Conservation (phyloP, 352 stramenopile genomes). For the Pythium oligandrum region DNA sequence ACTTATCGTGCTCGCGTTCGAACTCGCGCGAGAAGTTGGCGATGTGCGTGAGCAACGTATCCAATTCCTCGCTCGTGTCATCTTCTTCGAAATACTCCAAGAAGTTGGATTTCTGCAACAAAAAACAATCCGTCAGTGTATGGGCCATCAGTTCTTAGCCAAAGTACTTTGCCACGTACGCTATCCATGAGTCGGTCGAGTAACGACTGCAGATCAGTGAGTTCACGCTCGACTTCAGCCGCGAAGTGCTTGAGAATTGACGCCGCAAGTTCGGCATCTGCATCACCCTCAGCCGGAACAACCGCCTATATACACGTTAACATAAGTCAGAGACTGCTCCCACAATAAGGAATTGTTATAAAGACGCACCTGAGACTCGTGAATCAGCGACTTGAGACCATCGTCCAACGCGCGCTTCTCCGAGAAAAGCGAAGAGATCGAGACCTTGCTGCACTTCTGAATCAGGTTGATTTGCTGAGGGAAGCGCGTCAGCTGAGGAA, state of each 20-base stretch:
- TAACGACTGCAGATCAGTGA: constrained; percentile 40
- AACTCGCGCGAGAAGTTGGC: constrained; percentile 75
- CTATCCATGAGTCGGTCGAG: constrained; percentile 50
- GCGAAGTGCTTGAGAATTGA: constrained; percentile 57
- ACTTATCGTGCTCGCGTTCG: constrained; percentile 65
- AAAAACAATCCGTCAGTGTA: background rate
- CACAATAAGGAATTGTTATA: too few relatives aligned
- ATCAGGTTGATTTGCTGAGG: constrained; percentile 76
- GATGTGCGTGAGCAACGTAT: constrained; percentile 69
- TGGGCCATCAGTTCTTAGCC: background rate
- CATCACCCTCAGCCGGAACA: constrained; percentile 12
- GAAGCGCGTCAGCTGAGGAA: constrained; percentile 66
- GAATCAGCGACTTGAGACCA: constrained; percentile 45
- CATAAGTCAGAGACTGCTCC: too few relatives aligned
- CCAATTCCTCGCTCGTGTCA: constrained; percentile 69
- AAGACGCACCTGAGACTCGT: constrained; percentile 35
- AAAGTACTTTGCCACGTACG: constrained; percentile 25
- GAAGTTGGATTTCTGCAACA: constrained; percentile 60
- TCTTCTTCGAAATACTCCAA: constrained; percentile 84
- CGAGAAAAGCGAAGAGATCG: constrained; percentile 48
- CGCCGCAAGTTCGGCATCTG: constrained; percentile 29
- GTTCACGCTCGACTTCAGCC: constrained; percentile 51
- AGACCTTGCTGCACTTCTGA: constrained; percentile 67
- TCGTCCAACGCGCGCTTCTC: constrained; percentile 73
- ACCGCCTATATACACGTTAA: constrained; percentile 11